phyloP scores from a whole-genome alignment of 2,329 filamentous ascomycete genomes.

The Trichoderma lentiforme region DNA sequence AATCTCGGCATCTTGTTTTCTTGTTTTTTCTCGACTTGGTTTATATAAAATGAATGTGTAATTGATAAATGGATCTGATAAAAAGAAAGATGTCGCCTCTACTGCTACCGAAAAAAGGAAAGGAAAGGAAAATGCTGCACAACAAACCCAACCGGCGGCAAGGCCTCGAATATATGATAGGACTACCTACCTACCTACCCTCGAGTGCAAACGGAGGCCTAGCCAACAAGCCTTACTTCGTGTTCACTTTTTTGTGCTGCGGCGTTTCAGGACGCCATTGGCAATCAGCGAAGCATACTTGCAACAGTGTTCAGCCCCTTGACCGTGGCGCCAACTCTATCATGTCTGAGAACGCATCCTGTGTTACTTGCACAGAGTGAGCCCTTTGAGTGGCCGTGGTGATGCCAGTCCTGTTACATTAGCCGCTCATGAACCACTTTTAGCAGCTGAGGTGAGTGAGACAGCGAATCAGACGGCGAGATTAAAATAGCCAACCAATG shows the following conservation, averaged over 20 bases:
- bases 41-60: background rate
- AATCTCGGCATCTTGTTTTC: conserved; percentile 2
- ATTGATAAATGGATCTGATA: background rate
- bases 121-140: background rate
- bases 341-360: background rate
- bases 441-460: background rate
- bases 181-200: background rate
- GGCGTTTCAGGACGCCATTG: background rate
- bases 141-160: background rate
- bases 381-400: background rate
- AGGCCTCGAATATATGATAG: background rate
- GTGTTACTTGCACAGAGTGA: background rate
- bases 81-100: background rate
- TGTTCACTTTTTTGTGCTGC: background rate
- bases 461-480: background rate
- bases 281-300: background rate
- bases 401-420: conserved; percentile 6
- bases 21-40: background rate
- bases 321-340: background rate
- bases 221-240: background rate
- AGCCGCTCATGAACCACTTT: background rate
- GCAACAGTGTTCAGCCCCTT: background rate
- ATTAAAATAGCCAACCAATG: conserved; percentile 1
- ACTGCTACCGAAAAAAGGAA: background rate
- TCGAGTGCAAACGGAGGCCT: background rate